phyloP scores from a whole-genome alignment of 208 protist species.

The Eutreptiella sp. region DNA sequence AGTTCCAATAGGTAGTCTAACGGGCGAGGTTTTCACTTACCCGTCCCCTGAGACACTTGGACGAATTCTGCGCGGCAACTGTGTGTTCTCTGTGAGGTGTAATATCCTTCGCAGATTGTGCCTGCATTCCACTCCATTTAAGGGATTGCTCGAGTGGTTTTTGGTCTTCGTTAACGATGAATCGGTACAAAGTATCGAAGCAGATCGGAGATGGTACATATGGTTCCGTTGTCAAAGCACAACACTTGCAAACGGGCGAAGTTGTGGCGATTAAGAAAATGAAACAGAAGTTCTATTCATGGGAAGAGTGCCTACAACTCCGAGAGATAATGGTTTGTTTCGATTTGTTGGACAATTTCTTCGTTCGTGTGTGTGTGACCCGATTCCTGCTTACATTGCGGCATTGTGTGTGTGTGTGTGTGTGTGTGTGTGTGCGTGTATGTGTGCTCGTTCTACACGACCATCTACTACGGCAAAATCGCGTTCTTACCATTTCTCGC shows the following conservation, averaged over 20 bases:
- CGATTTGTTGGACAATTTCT: neutral
- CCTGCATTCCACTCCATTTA: neutral
- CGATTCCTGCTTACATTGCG: neutral
- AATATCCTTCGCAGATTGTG: no score
- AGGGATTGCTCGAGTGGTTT: no score
- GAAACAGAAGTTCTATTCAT: slow-evolving; percentile 94
- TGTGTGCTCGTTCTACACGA: neutral
- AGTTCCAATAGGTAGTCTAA: no score
- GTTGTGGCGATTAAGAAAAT: slow-evolving; percentile 97
- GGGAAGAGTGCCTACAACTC: slow-evolving; percentile 91
- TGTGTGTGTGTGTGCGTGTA: neutral
- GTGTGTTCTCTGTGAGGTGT: no score
- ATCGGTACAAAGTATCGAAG: slow-evolving; percentile 83
- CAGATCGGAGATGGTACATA: slow-evolving; percentile 93
- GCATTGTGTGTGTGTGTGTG: neutral
- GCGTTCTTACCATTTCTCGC: neutral
- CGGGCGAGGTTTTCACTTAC: no score
- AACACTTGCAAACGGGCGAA: slow-evolving; percentile 78
- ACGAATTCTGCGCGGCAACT: no score
- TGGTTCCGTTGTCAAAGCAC: slow-evolving; percentile 83
- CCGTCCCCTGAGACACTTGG: no score
- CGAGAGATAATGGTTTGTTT: slow-evolving; percentile 69
- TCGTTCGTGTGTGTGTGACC: neutral
- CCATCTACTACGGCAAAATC: neutral
- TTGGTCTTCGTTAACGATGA: no score